These are phyloP conservation scores for Cryptococcus hybrid DNA, from an alignment of 1,284 basidiomycete species.

Conservation along the genomic window DNA sequence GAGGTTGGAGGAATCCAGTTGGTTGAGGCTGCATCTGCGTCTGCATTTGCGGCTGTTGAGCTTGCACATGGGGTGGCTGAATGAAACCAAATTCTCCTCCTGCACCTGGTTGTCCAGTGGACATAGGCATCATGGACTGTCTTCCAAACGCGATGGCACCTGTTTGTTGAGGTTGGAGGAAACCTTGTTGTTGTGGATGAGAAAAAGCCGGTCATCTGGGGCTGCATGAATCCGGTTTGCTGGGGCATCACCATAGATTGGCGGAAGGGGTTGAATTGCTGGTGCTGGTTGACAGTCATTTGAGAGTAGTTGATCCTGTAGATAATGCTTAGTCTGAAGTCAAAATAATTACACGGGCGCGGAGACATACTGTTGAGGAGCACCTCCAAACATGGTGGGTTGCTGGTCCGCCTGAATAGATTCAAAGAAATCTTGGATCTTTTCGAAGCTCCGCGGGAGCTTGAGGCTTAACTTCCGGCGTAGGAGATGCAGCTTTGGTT, in stretches of 20 bases:
- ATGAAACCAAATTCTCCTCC: constrained; percentile 52
- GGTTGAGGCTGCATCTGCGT: constrained; percentile 37
- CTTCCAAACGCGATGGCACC: constrained; percentile 42
- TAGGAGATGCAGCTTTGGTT: constrained; percentile 6
- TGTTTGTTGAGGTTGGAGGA: constrained; percentile 52
- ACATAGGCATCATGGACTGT: constrained; percentile 34
- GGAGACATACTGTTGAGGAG: constrained; percentile 17
- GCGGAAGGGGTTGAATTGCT: constrained; percentile 71
- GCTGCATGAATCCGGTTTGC: constrained; percentile 56
- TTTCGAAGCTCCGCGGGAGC: constrained; percentile 31
- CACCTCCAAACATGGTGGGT: constrained; percentile 42
- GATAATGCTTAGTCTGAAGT: constrained; percentile 30
- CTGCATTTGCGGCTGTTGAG: constrained; percentile 48
- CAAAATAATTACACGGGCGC: constrained; percentile 50
- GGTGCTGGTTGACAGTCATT: constrained; percentile 15
- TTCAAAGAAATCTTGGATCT: constrained; percentile 82
- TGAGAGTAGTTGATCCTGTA: constrained; percentile 51
- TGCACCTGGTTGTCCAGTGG: constrained; percentile 47
- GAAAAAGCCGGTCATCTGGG: constrained; percentile 65
- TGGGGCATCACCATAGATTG: constrained; percentile 56
- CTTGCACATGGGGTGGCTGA: constrained; percentile 52
- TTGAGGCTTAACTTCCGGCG: constrained; percentile 9
- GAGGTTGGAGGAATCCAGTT: constrained; percentile 62
- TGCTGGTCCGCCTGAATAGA: constrained; percentile 79
- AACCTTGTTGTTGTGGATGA: constrained; percentile 21